These are phyloP conservation scores for Bryopsis sp. DNA, from an alignment of 139 green algal species.

Conservation along the genomic window DNA sequence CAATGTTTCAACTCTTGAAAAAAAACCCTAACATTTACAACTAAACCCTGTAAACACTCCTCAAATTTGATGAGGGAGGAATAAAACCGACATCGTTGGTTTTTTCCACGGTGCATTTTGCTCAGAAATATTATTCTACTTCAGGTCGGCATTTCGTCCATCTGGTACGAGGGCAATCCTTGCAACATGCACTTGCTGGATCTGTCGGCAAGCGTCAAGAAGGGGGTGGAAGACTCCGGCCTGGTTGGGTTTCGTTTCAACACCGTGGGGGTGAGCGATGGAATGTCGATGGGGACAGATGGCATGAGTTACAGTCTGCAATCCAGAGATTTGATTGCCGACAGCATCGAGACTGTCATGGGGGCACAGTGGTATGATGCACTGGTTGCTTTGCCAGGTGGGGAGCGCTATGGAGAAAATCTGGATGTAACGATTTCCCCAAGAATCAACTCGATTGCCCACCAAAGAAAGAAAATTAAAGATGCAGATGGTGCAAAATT, in stretches of 20 bases:
- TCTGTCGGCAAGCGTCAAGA: slow-evolving; percentile 85
- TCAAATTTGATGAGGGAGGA: too few relatives aligned
- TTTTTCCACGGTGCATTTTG: too few relatives aligned
- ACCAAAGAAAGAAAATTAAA: too few relatives aligned
- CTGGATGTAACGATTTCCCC: neutral
- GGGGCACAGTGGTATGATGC: slow-evolving; percentile 73
- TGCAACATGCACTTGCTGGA: slow-evolving; percentile 99
- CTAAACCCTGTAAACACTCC: too few relatives aligned
- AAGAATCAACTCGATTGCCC: too few relatives aligned
- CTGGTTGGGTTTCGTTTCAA: slow-evolving; percentile 40
- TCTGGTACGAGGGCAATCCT: slow-evolving; percentile 98
- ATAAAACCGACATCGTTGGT: too few relatives aligned
- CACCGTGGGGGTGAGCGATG: slow-evolving; percentile 83
- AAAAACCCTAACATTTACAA: too few relatives aligned
- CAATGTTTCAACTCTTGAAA: too few relatives aligned
- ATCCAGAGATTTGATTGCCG: slow-evolving; percentile 82
- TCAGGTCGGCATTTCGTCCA: slow-evolving; percentile 83
- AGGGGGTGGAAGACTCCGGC: slow-evolving; percentile 50
- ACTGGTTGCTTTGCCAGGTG: slow-evolving; percentile 8
- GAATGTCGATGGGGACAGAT: slow-evolving; percentile 97
- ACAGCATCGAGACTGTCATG: slow-evolving; percentile 97
- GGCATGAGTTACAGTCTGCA: slow-evolving; percentile 93
- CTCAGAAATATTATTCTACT: too few relatives aligned
- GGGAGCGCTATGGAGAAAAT: neutral
- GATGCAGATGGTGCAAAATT: too few relatives aligned